phyloP scores from a whole-genome alignment of 192 early-diverging fungal genomes.

The Spizellomyces punctatus region DNA sequence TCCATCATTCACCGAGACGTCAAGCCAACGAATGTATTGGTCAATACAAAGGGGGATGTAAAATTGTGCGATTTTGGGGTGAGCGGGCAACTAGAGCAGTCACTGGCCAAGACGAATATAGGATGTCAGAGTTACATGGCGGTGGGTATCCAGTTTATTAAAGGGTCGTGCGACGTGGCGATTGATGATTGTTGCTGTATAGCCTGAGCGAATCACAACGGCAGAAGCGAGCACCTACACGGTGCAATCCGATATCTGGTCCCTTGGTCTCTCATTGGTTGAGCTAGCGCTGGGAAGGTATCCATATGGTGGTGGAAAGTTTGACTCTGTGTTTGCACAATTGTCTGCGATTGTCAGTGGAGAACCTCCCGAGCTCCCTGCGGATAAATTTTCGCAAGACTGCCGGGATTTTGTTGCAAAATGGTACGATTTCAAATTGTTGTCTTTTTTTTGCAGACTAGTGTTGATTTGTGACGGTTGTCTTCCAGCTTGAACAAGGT shows the following conservation, averaged over 20 bases:
- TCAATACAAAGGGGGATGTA: conserved; percentile 83
- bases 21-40: conserved; percentile 93
- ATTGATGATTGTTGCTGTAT: not conserved
- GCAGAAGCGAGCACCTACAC: conserved; percentile 68
- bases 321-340: conserved; percentile 82
- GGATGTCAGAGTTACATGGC: conserved; percentile 97
- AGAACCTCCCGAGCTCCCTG: conserved; percentile 73
- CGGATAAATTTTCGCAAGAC: conserved; percentile 62
- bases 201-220: conserved; percentile 86
- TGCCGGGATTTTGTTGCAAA: conserved; percentile 78
- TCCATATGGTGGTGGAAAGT: conserved; percentile 71
- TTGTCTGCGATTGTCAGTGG: conserved; percentile 83
- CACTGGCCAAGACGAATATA: conserved; percentile 89
- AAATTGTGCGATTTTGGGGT: conserved; percentile 98
- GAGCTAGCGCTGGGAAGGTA: conserved; percentile 84
- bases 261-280: conserved; percentile 83
- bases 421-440: conserved; percentile 53
- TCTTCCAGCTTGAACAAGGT: conserved; percentile 65
- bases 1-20: conserved; percentile 95
- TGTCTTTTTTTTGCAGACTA: not conserved
- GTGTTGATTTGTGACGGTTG: not conserved
- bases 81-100: conserved; percentile 79
- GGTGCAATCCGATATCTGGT: conserved; percentile 93
- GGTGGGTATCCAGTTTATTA: conserved; percentile 44
- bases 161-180: not conserved